Percentiles rank a stretch among this genome's conserved stretches.
Conservation (phyloP, 2,329 filamentous ascomycete species). For the Fusarium poae region DNA sequence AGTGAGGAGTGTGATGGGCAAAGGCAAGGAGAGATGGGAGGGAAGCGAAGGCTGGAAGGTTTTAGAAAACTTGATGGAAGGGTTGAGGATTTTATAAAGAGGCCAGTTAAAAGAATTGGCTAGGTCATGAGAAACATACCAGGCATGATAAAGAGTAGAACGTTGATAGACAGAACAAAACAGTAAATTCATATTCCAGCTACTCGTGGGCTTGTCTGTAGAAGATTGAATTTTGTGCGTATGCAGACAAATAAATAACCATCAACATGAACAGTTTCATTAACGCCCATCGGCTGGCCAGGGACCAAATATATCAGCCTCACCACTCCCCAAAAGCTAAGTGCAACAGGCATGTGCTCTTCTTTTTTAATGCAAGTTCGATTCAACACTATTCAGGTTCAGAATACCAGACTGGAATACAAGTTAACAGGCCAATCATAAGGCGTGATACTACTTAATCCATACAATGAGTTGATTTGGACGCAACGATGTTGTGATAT, state of each 20-base stretch:
- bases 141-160: slow-evolving; percentile 17
- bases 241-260: not conserved
- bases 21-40: slow-evolving; percentile 86
- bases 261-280: not conserved
- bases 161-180: not conserved
- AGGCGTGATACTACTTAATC: not conserved
- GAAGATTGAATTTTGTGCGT: not conserved
- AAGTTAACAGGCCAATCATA: not conserved
- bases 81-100: slow-evolving; percentile 58
- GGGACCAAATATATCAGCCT: not conserved
- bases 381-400: not conserved
- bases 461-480: not conserved
- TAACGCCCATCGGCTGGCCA: not conserved
- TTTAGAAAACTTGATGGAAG: slow-evolving; percentile 69
- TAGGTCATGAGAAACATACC: slow-evolving; percentile 15
- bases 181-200: not conserved
- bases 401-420: not conserved
- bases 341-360: not conserved
- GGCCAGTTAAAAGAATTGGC: slow-evolving; percentile 2
- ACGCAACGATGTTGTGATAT: not conserved
- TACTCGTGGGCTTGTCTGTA: not conserved
- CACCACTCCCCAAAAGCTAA: not conserved
- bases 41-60: slow-evolving; percentile 75
- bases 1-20: slow-evolving; percentile 84
- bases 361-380: not conserved